Base-by-base conservation (phyloP, 768 basidiomycete genomes). In the Vararia minispora region DNA sequence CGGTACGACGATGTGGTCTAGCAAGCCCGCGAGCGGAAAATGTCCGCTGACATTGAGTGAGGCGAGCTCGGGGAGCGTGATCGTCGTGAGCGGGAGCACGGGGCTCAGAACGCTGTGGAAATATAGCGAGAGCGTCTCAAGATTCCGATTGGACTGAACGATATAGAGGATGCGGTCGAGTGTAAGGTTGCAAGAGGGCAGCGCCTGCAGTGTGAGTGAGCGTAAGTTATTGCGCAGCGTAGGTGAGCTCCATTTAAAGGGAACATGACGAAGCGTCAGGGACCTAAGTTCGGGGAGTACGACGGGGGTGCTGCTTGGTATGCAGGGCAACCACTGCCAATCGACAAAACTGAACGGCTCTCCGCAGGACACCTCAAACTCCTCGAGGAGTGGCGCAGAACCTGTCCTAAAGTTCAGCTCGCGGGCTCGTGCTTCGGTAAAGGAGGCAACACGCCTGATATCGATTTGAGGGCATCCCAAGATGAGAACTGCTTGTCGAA, bases 401-500 rank as follows among this genome's bases (percentile, higher is more conserved):
- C 80, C 84, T 83, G 52, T 35, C 16, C 5, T 2, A 21, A 13
- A 24, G 28, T 33, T 13, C 21, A 37, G 20, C 6, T 6, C 4
- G 20, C 17, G 10, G 4, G 28, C 26, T 25, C 20, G n/a, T 33
- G 17, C 5, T 24, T 30, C 12, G 13, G 21, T 6, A 32, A 9
- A 23, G 23, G 31, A 21, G 29, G 28, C 11, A 29, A 34, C 26
- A 59, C 72, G 33, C 83, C 81, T 36, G 66, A 69, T 48, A 87
- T 76, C 13, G 76, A 72, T 53, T 80, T 80, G 45, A 88, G 66
- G 6, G 85, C 82, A 41, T 65, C 63, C 60, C 85, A 71, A 3
- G 82, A 83, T 13, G 74, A 59, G 56, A 86, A 86, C 24, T 78
- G 77, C 53, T 74, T 79, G 51, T 85, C 81, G 47, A 83, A 87